phyloP scores from a whole-genome alignment of 371 early-diverging fungal genomes.

The Lichtheimia ramosa region DNA sequence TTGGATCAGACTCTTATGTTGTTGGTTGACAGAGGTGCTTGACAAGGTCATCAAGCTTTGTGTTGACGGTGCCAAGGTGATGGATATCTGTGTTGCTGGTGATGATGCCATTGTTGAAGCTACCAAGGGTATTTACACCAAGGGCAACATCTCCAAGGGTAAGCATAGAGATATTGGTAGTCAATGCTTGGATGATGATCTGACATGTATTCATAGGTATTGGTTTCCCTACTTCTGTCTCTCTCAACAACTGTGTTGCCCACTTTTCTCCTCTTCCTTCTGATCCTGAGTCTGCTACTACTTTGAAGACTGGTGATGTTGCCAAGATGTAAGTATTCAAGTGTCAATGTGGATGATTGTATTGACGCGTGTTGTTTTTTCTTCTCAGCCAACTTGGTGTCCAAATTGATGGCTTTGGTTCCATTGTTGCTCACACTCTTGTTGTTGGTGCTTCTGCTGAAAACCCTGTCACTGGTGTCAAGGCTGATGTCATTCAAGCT shows the following conservation, averaged over 20 bases:
- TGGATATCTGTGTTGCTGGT: slow-evolving; percentile 82
- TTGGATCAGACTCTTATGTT: background rate
- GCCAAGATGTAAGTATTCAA: slow-evolving; percentile 77
- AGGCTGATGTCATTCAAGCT: slow-evolving; percentile 90
- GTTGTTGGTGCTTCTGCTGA: slow-evolving; percentile 84
- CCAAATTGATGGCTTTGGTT: slow-evolving; percentile 93
- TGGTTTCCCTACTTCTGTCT: slow-evolving; percentile 87
- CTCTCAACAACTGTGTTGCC: slow-evolving; percentile 84
- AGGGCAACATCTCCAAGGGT: slow-evolving; percentile 71
- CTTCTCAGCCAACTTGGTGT: slow-evolving; percentile 81
- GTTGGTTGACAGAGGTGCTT: slow-evolving; percentile 55
- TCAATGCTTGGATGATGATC: background rate
- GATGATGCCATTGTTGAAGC: slow-evolving; percentile 75
- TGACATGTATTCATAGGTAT: slow-evolving; percentile 57
- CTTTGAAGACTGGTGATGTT: slow-evolving; percentile 80
- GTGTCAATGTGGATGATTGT: background rate
- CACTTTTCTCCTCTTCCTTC: slow-evolving; percentile 80
- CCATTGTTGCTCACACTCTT: slow-evolving; percentile 85
- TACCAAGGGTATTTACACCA: slow-evolving; percentile 58
- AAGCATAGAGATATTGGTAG: slow-evolving; percentile 9
- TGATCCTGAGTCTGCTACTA: slow-evolving; percentile 57
- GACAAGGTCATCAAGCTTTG: slow-evolving; percentile 67
- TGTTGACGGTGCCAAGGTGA: slow-evolving; percentile 71
- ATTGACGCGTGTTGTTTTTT: slow-evolving; percentile 3
- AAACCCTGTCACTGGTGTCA: slow-evolving; percentile 79